These are phyloP conservation scores for Hanseniaspora clermontiae DNA, from an alignment of 805 yeast species.

Conservation along the genomic window DNA sequence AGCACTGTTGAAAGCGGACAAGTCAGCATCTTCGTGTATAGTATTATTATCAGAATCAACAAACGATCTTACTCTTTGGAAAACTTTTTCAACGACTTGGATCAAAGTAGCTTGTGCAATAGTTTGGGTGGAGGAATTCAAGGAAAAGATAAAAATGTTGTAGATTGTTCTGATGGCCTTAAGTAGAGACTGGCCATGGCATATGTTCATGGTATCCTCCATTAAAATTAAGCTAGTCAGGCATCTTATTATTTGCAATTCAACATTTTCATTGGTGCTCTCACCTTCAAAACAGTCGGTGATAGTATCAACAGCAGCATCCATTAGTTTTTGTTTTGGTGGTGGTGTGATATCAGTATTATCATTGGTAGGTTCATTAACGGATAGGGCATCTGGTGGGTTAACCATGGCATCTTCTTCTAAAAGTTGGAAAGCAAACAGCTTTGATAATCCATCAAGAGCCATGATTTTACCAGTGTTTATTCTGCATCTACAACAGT, in stretches of 20 bases:
- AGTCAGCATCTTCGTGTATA: slow-evolving; percentile 15
- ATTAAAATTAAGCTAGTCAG: slow-evolving; percentile 77
- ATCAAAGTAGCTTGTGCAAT: slow-evolving; percentile 91
- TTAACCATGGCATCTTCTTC: slow-evolving; percentile 48
- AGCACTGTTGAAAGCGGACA: neutral
- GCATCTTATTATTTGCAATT: slow-evolving; percentile 86
- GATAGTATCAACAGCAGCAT: slow-evolving; percentile 72
- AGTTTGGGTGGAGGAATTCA: slow-evolving; percentile 72
- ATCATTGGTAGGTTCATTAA: slow-evolving; percentile 26
- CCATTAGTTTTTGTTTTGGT: slow-evolving; percentile 49
- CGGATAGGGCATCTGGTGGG: slow-evolving; percentile 31
- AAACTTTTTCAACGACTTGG: slow-evolving; percentile 76
- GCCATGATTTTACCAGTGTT: slow-evolving; percentile 59
- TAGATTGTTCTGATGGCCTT: slow-evolving; percentile 89
- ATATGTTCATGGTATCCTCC: slow-evolving; percentile 56
- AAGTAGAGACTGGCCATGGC: slow-evolving; percentile 74
- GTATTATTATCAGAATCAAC: slow-evolving; percentile 14
- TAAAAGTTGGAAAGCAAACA: slow-evolving; percentile 66
- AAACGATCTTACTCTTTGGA: slow-evolving; percentile 50
- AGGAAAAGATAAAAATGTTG: slow-evolving; percentile 76
- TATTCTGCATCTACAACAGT: slow-evolving; percentile 57
- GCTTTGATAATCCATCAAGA: slow-evolving; percentile 73
- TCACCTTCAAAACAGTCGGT: slow-evolving; percentile 83
- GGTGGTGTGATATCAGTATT: slow-evolving; percentile 39
- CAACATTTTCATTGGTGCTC: slow-evolving; percentile 78